phyloP scores from a whole-genome alignment of 352 stramenopile species.

The Phytophthora quininea region DNA sequence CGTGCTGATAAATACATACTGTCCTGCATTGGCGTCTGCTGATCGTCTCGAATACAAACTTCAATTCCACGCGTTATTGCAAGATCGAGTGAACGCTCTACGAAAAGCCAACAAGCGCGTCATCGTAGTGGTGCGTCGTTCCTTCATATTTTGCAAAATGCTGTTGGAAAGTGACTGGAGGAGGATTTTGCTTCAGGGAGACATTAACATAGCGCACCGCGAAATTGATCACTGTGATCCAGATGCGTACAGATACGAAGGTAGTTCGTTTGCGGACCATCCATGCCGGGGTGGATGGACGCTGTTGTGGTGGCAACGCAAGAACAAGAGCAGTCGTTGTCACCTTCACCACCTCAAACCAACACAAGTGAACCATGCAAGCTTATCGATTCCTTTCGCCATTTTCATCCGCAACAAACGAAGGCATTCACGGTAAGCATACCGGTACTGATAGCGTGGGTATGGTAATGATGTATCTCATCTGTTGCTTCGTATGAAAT shows the following conservation, averaged over 20 bases:
- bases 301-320: constrained; percentile 35
- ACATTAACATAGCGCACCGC: constrained; percentile 85
- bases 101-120: constrained; percentile 58
- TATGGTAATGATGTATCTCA: neutral
- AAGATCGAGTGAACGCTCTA: constrained; percentile 62
- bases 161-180: constrained; percentile 1
- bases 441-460: too few species aligned
- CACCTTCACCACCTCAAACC: neutral
- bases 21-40: constrained; percentile 65
- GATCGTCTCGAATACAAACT: constrained; percentile 90
- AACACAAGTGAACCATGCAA: constrained; percentile 1
- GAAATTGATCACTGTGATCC: constrained; percentile 83
- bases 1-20: constrained; percentile 91
- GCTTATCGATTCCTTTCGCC: constrained; percentile 84
- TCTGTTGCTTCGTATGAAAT: neutral
- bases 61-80: constrained; percentile 76
- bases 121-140: constrained; percentile 62
- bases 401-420: constrained; percentile 69
- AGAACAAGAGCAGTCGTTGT: constrained; percentile 9
- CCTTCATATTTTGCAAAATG: neutral
- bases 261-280: constrained; percentile 58
- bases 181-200: constrained; percentile 47
- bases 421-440: constrained; percentile 83
- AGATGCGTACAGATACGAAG: constrained; percentile 25
- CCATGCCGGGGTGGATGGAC: constrained; percentile 76